Evolutionary conservation across 2,329 filamentous ascomycete genomes (phyloP).

Genomic region (Trichoderma koningii): DNA sequence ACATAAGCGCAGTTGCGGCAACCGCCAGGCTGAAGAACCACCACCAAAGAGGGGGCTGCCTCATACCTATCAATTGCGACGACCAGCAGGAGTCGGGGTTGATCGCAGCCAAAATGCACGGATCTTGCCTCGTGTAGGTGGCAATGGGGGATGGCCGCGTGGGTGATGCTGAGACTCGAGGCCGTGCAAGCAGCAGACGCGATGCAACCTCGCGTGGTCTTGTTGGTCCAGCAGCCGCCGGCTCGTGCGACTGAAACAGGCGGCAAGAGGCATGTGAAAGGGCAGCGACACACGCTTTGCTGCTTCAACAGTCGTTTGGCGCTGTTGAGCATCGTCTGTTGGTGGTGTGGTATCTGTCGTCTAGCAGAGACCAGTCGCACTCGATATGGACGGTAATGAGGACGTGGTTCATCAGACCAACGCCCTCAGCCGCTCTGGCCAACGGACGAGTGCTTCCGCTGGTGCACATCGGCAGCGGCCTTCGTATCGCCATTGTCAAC

Average conservation of each 20-base stretch:
- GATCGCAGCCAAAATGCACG: neutral
- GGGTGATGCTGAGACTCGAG: constrained; percentile 11
- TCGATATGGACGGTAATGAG: too few species aligned
- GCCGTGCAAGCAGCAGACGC: neutral
- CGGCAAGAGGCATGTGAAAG: constrained; percentile 20
- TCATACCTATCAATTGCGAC: too few species aligned
- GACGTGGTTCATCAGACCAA: too few species aligned
- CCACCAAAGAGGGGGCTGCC: neutral
- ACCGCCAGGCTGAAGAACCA: neutral
- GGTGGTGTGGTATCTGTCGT: neutral
- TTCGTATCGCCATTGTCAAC: neutral
- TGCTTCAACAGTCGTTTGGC: neutral
- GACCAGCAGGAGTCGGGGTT: too few species aligned
- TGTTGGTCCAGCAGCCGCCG: constrained; percentile 23
- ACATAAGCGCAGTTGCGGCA: neutral
- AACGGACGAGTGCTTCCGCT: too few species aligned
- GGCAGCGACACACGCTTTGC: neutral
- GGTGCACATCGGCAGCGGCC: too few species aligned
- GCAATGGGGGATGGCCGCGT: constrained; percentile 7
- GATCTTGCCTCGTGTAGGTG: neutral
- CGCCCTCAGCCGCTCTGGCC: too few species aligned
- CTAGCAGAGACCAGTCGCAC: too few species aligned
- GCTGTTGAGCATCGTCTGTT: neutral
- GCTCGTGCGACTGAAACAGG: constrained; percentile 21
- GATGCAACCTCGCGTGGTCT: neutral